phyloP scores from a whole-genome alignment of 768 basidiomycete species.

The Collybia nuda region DNA sequence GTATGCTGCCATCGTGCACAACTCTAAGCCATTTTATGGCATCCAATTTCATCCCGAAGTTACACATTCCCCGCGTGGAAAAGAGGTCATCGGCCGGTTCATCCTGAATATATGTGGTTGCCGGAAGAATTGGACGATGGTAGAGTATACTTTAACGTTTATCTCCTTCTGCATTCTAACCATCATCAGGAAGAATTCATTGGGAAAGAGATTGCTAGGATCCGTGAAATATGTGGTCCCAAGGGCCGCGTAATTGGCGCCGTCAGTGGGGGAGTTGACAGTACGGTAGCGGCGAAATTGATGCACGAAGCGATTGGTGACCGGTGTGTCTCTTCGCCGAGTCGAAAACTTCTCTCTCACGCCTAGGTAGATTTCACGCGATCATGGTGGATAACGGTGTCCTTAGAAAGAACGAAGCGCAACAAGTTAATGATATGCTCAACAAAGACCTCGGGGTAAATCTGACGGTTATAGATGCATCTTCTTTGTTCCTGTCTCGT shows the following conservation, averaged over 20 bases:
- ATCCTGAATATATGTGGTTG: conserved; percentile 84
- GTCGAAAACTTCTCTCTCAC: conserved; percentile 6
- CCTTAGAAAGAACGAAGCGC: conserved; percentile 85
- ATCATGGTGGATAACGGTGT: conserved; percentile 99
- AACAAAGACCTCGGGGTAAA: conserved; percentile 93
- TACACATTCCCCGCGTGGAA: conserved; percentile 88
- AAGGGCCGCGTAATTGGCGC: conserved; percentile 97
- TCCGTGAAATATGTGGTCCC: conserved; percentile 90
- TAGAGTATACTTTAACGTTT: conserved; percentile 22
- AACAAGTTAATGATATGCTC: conserved; percentile 92
- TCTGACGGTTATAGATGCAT: conserved; percentile 93
- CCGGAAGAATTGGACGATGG: conserved; percentile 91
- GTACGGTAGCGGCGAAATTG: conserved; percentile 96
- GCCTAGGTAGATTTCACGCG: conserved; percentile 80
- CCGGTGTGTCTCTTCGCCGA: conserved; percentile 47
- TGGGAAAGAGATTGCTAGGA: conserved; percentile 92
- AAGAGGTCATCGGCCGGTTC: conserved; percentile 85
- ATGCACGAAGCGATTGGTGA: conserved; percentile 99
- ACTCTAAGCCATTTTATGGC: conserved; percentile 86
- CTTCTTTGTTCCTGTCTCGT: conserved; percentile 85
- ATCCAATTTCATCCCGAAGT: conserved; percentile 99
- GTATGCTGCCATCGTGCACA: conserved; percentile 90
- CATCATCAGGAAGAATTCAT: conserved; percentile 87
- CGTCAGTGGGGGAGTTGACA: conserved; percentile 96
- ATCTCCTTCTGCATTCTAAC: conserved; percentile 6